Evolutionary conservation across 108 stramenopile species (phyloP), one percentile per base, ranked within the genome.

Genomic region (Fragilaria radians): DNA sequence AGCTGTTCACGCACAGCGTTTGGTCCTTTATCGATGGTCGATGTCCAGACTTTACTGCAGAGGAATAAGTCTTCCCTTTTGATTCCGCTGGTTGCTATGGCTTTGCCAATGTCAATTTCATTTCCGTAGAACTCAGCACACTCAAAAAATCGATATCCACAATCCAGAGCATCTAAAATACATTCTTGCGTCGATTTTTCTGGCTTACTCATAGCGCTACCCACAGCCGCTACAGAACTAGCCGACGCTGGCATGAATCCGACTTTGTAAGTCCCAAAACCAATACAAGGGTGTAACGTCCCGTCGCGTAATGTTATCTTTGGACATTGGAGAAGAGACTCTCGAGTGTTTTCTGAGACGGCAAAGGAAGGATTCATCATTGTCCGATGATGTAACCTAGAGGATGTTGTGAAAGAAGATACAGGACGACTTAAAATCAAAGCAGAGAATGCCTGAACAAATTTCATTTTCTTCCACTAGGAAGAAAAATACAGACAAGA

Each of bases 181-280:
- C 85, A 86, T 54, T 94, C 92, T 61, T 74, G 52, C 0, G 90
- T 91, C 5, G 79, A 78, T 21, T 81, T 76, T 56, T 79, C 54
- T 28, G 62, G 36, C 11, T 46, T 68, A 45, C 52, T 69, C 31
- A 22, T 28, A 71, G 9, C 49, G 30, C 28, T 26, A 27, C 32
- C 2, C 50, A 50, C 31, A 34, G 19, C 57, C 52, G 45, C 85
- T 4, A 81, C 83, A 3, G 90, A 59, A 11, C 84, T 82, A 1
- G 90, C 84, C 4, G 87, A 85, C 0, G 90, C 67, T 1, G 94
- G 94, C 47, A 95, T 73, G 67, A 82, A 90, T 24, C 94, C 94
- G 3, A 95, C 90, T 62, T 95, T 95, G 89, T 95, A 95, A 4
- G 91, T 92, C 25, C 94, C 94, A 73, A 91, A 95, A 7, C 88